Evolutionary conservation across 495 filamentous ascomycete genomes (phyloP).

Genomic region (Penicillium longicatenatum): DNA sequence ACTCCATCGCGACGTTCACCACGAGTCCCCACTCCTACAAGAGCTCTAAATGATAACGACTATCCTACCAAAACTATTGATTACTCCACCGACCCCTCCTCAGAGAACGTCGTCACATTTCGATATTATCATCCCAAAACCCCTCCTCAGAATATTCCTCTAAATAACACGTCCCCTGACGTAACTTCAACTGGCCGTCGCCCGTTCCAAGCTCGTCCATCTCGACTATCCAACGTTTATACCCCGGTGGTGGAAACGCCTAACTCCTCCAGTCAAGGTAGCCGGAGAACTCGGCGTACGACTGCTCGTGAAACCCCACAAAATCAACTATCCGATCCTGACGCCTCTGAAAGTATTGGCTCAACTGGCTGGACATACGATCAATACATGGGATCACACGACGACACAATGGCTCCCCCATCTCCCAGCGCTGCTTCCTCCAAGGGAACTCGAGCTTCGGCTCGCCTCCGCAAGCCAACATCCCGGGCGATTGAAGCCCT

Average conservation of each 20-base stretch:
- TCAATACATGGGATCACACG: constrained; percentile 27
- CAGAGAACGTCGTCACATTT: constrained; percentile 9
- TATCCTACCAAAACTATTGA: constrained; percentile 12
- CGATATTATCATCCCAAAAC: constrained; percentile 18
- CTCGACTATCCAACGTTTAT: constrained; percentile 28
- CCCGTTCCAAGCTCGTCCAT: constrained; percentile 25
- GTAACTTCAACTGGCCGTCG: constrained; percentile 18
- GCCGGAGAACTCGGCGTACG: constrained; percentile 20
- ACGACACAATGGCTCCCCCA: constrained; percentile 30
- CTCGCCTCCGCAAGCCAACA: constrained; percentile 42
- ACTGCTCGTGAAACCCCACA: constrained; percentile 19
- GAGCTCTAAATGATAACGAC: constrained; percentile 3
- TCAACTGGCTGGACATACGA: constrained; percentile 16
- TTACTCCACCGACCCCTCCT: constrained; percentile 13
- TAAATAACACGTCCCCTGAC: constrained; percentile 10
- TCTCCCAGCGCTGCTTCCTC: constrained; percentile 33
- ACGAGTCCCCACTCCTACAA: constrained; percentile 15
- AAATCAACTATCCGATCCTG: constrained; percentile 15
- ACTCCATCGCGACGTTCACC: constrained; percentile 27
- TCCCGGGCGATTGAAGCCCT: constrained; percentile 41
- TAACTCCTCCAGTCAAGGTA: constrained; percentile 13
- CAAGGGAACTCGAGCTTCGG: constrained; percentile 33
- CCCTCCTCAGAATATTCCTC: not conserved
- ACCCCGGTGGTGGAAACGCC: constrained; percentile 24
- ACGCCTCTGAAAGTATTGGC: constrained; percentile 15